Evolutionary conservation across 352 stramenopile species (phyloP).

Genomic region (Globisporangium perplexum): DNA sequence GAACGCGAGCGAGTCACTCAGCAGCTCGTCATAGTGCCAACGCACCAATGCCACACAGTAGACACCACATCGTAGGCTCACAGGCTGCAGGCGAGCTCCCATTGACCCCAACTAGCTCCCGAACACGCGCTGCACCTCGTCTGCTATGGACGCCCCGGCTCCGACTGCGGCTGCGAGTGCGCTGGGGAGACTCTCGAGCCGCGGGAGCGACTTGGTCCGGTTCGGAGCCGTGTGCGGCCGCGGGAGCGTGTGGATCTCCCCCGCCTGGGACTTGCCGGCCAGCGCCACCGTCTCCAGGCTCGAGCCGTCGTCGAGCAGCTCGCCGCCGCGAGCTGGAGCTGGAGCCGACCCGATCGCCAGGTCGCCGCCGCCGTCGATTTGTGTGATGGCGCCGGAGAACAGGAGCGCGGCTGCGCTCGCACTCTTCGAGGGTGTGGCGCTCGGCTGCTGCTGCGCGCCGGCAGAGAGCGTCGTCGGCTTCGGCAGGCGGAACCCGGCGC

Average conservation of each 20-base stretch:
- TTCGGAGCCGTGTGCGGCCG: constrained; percentile 47
- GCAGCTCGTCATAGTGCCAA: too few species aligned
- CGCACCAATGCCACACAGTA: background rate
- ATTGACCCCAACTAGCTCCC: background rate
- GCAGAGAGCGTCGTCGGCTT: constrained; percentile 11
- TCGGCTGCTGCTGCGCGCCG: constrained; percentile 1
- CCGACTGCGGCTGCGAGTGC: background rate
- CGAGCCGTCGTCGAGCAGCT: constrained; percentile 23
- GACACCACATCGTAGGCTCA: background rate
- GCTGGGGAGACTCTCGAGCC: constrained; percentile 17
- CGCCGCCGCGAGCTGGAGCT: too few species aligned
- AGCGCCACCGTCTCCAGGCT: constrained; percentile 38
- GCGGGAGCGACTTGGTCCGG: constrained; percentile 42
- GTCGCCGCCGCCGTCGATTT: background rate
- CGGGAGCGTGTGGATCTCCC: constrained; percentile 11
- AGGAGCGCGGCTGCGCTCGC: constrained; percentile 15
- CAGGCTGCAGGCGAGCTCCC: background rate
- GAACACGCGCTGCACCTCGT: background rate
- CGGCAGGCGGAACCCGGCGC: constrained; percentile 52
- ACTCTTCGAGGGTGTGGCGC: constrained; percentile 7
- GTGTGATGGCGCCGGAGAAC: constrained; percentile 6
- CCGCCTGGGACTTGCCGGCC: constrained; percentile 21
- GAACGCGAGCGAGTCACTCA: background rate
- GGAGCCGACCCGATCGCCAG: too few species aligned
- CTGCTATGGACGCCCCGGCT: constrained; percentile 1